Conservation (phyloP, 2,329 filamentous ascomycete species). For the Chalaropsis ovoidea region DNA sequence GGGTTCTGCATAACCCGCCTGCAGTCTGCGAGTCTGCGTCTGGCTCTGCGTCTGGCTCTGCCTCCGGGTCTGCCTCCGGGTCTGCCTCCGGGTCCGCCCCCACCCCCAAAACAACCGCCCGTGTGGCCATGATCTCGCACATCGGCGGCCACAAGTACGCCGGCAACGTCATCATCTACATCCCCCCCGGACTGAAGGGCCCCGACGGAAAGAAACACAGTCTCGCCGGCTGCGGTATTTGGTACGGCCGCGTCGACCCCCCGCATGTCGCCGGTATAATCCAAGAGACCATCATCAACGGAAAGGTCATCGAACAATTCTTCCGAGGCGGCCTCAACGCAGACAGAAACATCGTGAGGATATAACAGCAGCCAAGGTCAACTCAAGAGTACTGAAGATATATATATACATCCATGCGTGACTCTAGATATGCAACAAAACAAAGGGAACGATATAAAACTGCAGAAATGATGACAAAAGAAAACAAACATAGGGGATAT, state of each 20-base stretch:
- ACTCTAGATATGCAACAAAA: not conserved
- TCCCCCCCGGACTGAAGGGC: conserved; percentile 46
- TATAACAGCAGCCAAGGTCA: conserved; percentile 2
- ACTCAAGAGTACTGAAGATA: not conserved
- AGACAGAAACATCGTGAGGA: conserved; percentile 39
- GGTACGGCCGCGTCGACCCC: conserved; percentile 72
- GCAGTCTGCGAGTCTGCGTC: not conserved
- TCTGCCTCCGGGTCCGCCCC: not conserved
- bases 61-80: not conserved
- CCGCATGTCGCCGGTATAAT: conserved; percentile 67
- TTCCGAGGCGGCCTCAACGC: conserved; percentile 59
- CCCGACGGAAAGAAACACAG: conserved; percentile 36
- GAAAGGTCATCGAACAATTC: conserved; percentile 58
- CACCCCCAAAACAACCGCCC: conserved; percentile 36
- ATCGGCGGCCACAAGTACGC: conserved; percentile 80
- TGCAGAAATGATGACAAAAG: conserved; percentile 6
- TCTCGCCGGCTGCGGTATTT: conserved; percentile 61
- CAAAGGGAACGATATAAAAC: conserved; percentile 12
- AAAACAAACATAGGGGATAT: conserved; percentile 15
- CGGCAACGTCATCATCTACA: conserved; percentile 72
- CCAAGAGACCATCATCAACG: conserved; percentile 55
- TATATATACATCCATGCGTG: conserved; percentile 3
- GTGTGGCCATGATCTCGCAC: conserved; percentile 64
- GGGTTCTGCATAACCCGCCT: conserved; percentile 35
- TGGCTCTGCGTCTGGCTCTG: not conserved